phyloP scores from a whole-genome alignment of 805 yeast genomes.

The Nakazawaea ishiwadae region DNA sequence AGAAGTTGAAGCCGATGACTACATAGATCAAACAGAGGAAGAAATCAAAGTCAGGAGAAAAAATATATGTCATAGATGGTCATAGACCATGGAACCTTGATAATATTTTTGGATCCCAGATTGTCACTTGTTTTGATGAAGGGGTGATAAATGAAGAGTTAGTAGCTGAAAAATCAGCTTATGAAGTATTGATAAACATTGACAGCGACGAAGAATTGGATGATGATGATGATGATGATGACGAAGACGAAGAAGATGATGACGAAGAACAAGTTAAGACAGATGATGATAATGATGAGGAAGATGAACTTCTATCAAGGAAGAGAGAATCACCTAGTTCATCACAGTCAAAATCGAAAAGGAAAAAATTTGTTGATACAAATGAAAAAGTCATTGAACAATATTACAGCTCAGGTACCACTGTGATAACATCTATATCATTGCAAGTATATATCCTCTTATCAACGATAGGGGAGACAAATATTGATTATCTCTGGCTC shows the following conservation, averaged over 20 bases:
- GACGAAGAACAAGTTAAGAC: too few relatives aligned
- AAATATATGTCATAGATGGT: slow-evolving; percentile 81
- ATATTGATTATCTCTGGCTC: slow-evolving; percentile 69
- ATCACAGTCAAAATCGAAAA: slow-evolving; percentile 31
- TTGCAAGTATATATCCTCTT: slow-evolving; percentile 77
- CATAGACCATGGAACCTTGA: slow-evolving; percentile 97
- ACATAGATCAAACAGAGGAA: slow-evolving; percentile 30
- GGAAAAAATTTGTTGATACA: slow-evolving; percentile 33
- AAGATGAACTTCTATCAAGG: slow-evolving; percentile 25
- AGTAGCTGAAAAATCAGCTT: slow-evolving; percentile 55
- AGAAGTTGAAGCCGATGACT: slow-evolving; percentile 55
- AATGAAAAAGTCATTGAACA: slow-evolving; percentile 58
- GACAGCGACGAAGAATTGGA: slow-evolving; percentile 31
- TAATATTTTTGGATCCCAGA: slow-evolving; percentile 78
- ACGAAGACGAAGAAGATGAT: slow-evolving; percentile 30
- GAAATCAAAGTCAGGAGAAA: slow-evolving; percentile 35
- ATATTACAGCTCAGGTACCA: slow-evolving; percentile 83
- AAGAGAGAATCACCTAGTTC: slow-evolving; percentile 26
- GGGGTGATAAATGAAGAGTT: slow-evolving; percentile 66
- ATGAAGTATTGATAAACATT: slow-evolving; percentile 41
- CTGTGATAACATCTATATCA: slow-evolving; percentile 68
- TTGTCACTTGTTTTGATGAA: slow-evolving; percentile 82
- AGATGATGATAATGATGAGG: slow-evolving; percentile 23
- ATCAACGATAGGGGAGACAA: slow-evolving; percentile 80
- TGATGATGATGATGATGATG: slow-evolving; percentile 33